Evolutionary conservation across 2,329 filamentous ascomycete genomes (phyloP), one percentile per base, ranked within the genome.

Genomic region (Gremmenia infestans): DNA sequence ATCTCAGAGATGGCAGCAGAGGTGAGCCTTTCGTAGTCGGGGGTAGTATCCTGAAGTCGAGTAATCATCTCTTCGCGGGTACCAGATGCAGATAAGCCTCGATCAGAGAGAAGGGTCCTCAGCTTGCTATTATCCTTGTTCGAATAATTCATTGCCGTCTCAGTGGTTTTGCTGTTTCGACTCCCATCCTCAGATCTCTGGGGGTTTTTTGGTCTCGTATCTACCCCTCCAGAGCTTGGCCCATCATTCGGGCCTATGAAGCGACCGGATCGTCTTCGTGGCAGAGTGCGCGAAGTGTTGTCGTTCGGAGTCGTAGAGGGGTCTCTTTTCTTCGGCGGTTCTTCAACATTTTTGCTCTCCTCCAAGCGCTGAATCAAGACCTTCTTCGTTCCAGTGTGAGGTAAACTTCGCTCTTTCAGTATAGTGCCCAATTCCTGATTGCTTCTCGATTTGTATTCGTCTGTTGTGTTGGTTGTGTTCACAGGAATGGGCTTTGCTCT

Each of bases 81-180:
- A 14, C 61, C 62, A 1, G 22, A 37, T 4, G 39, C 32, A 2
- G 57, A 35, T 0, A 62, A 5, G 8, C 36, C 22, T 45, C 63
- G 43, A 17, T 63, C 62, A 6, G 28, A 12, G 4, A 64, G 53
- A 25, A 65, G 47, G 14, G 25, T 23, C 9, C 47, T 48, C 4
- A 64, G 50, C 32, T 60, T 65, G 51, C 60, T 58, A 46, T 63
- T 61, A 35, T 65, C 62, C 28, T 63, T 63, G 11, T 36, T 48
- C 1, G n/a, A 47, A 28, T 63, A 63, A 17, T 55, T 22, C 14
- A 60, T 49, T 46, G 42, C 23, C 12, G 37, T 8, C 2, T 37
- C 17, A 37, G 40, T 28, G 35, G 25, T 17, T 43, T 4, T 39
- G 17, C 36, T 28, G 11, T 7, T 37, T 40, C 19, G 17, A 39